Conservation (phyloP, 768 basidiomycete genomes). For the Mycena kentingensis region DNA sequence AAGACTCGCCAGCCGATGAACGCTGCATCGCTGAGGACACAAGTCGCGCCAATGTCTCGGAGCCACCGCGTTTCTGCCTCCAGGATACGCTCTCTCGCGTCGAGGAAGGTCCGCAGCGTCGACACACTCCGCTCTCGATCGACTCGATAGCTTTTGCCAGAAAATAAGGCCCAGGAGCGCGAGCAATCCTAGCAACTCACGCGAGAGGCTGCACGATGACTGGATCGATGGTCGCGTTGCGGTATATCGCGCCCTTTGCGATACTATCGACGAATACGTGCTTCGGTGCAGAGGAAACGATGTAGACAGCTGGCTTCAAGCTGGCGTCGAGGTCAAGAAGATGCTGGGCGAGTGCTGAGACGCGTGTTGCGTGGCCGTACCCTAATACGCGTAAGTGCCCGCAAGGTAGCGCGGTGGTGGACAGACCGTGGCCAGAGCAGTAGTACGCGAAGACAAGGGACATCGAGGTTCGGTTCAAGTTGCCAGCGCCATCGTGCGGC, state of each 20-base stretch:
- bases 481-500: too few species aligned
- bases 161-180: conserved; percentile 7
- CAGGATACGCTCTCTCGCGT: conserved; percentile 54
- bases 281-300: conserved; percentile 74
- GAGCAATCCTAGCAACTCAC: conserved; percentile 41
- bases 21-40: conserved; percentile 75
- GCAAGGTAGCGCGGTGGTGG: not conserved
- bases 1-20: conserved; percentile 70
- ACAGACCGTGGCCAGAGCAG: conserved; percentile 73
- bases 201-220: conserved; percentile 81
- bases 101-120: conserved; percentile 60
- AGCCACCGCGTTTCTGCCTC: conserved; percentile 63
- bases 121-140: conserved; percentile 71
- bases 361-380: conserved; percentile 85
- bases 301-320: conserved; percentile 51
- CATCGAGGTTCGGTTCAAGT: too few species aligned
- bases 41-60: conserved; percentile 47
- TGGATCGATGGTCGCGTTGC: conserved; percentile 74
- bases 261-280: conserved; percentile 71
- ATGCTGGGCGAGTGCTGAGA: conserved; percentile 69
- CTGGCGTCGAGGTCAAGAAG: conserved; percentile 48
- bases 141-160: conserved; percentile 58
- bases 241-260: conserved; percentile 62
- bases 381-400: conserved; percentile 38
- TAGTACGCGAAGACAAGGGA: conserved; percentile 58